Evolutionary conservation across 176 grass and related monocot species (phyloP), one percentile per base, ranked within the genome.

Genomic region (Paspalum vaginatum): DNA sequence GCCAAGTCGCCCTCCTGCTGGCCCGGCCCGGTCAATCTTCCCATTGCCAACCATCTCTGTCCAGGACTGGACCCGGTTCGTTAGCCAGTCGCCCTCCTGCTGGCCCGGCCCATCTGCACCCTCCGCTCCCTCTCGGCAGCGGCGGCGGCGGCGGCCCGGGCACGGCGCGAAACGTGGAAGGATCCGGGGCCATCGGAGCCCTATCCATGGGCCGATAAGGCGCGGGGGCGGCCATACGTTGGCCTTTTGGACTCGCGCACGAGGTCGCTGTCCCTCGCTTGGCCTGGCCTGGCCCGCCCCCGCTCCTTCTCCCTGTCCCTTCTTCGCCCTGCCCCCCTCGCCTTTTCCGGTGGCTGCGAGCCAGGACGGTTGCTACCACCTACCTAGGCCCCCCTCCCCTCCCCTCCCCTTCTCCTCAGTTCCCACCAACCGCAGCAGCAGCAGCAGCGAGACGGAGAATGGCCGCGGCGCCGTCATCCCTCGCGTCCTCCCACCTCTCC

Each of bases 191-290:
- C 70, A 58, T 21, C 18, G 39, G 70, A 47, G 13, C 56, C 78
- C 87, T 65, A 89, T 85, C 87, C 87, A 32, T 78, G 83, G 87
- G 65, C 83, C 78, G 87, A 85, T 85, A 89, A 85, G 87, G 82
- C 56, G 40, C 79, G 46, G 49, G 24, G 16, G 65, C 73, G 6
- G 85, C 77, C 82, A 81, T 71, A 81, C 77, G 71, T 32, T 32
- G 32, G 32, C 2, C 32, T 3, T 32, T 32, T 32, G 51, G 48
- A 48, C 80, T 16, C 73, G 14, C 75, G 51, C 80, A 56, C 65
- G 20, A 32, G 58, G 78, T 89, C 83, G 72, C 78, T 46, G 47
- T 77, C 59, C 4, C 18, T 24, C 2, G 1, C 26, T 13, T 45
- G 2, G 7, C 4, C 20, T 18, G 3, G 0, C 27, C 14, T 2